These are phyloP conservation scores for Phytophthora pistaciae DNA, from an alignment of 352 stramenopile species.

Conservation along the genomic window DNA sequence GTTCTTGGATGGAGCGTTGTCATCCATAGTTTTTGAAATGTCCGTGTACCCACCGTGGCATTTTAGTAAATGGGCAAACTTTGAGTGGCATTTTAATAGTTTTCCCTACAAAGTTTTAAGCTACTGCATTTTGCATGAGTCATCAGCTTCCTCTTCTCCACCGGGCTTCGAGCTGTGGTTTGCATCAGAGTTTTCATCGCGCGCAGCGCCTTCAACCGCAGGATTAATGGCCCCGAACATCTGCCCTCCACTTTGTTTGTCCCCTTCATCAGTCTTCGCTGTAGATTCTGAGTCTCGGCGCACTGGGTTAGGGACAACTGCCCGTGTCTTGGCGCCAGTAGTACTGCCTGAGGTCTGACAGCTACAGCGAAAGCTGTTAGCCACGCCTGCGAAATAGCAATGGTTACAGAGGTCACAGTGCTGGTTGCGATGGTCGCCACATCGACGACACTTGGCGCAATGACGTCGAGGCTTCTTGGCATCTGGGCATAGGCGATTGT, in stretches of 20 bases:
- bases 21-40: too few relatives aligned
- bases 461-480: constrained; percentile 84
- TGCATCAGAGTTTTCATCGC: constrained; percentile 43
- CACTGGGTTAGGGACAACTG: constrained; percentile 56
- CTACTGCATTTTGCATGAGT: constrained; percentile 75
- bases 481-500: constrained; percentile 75
- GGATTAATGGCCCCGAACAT: constrained; percentile 20
- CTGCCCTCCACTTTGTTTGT: constrained; percentile 20
- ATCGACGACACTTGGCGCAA: constrained; percentile 81
- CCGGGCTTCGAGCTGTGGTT: constrained; percentile 35
- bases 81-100: too few relatives aligned
- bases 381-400: constrained; percentile 87
- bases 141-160: constrained; percentile 58
- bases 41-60: too few relatives aligned
- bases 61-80: too few relatives aligned
- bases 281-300: constrained; percentile 19
- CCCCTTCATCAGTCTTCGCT: constrained; percentile 12
- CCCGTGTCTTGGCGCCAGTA: constrained; percentile 53
- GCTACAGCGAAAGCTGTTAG: constrained; percentile 86
- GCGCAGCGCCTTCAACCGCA: constrained; percentile 16
- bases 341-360: constrained; percentile 55
- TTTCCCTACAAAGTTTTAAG: too few relatives aligned
- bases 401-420: constrained; percentile 87
- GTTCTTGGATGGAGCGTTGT: too few relatives aligned
- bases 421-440: constrained; percentile 82